Conservation (phyloP, 768 basidiomycete species). For the Serendipita sp. region DNA sequence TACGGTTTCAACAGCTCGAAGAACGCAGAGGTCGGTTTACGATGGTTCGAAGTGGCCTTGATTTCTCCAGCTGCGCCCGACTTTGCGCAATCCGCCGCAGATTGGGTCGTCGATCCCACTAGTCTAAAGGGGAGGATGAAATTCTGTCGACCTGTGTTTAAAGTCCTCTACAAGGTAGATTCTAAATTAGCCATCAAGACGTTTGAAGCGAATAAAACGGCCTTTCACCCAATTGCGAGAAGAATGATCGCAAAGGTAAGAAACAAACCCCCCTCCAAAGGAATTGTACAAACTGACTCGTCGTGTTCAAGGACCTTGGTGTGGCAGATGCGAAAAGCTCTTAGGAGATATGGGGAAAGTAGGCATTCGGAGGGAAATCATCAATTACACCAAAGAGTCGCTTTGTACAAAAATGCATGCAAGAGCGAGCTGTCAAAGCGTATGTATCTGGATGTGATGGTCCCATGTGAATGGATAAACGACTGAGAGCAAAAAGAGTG, state of each 20-base stretch:
- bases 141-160: slow-evolving; percentile 58
- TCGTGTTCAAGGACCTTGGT: background rate
- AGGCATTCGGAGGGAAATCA: background rate
- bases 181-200: slow-evolving; percentile 31
- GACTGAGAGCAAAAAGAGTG: too few relatives aligned
- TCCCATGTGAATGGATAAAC: too few relatives aligned
- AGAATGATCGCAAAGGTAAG: slow-evolving; percentile 58
- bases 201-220: slow-evolving; percentile 30
- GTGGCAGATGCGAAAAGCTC: background rate
- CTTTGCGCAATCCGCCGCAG: slow-evolving; percentile 37
- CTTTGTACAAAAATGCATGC: too few relatives aligned
- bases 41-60: slow-evolving; percentile 63
- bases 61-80: slow-evolving; percentile 32
- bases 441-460: too few relatives aligned
- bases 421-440: too few relatives aligned
- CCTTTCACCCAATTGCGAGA: slow-evolving; percentile 64
- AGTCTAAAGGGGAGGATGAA: slow-evolving; percentile 66
- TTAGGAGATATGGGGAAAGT: background rate
- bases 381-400: too few relatives aligned
- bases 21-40: slow-evolving; percentile 62
- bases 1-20: slow-evolving; percentile 37
- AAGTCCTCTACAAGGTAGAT: slow-evolving; percentile 37
- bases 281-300: background rate
- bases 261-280: background rate
- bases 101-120: slow-evolving; percentile 51